A percentile compares a stretch with the other conserved stretches of the same genome.
These are phyloP conservation scores for Trametes villosa DNA, from an alignment of 768 basidiomycete genomes.

Conservation along the genomic window DNA sequence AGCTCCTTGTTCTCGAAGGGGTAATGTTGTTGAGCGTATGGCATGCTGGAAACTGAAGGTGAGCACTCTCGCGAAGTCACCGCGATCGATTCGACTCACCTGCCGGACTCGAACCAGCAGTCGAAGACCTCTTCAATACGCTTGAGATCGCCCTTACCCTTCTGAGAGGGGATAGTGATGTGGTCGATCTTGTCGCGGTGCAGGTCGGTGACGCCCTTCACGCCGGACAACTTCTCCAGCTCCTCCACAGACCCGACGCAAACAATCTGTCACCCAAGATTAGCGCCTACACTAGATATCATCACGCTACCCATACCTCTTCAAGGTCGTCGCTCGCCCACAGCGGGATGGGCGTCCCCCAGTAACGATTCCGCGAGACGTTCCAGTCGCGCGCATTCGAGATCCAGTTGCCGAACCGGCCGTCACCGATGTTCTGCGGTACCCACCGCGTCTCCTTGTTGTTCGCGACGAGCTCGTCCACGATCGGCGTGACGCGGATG, in stretches of 20 bases:
- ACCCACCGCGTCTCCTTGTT: conserved; percentile 96
- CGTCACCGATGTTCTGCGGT: conserved; percentile 87
- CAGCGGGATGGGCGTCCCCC: conserved; percentile 97
- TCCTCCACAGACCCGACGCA: conserved; percentile 88
- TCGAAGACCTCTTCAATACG: conserved; percentile 99
- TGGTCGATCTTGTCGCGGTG: conserved; percentile 95
- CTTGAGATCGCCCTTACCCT: conserved; percentile 83
- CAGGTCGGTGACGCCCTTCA: conserved; percentile 82
- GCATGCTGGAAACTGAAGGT: conserved; percentile 70
- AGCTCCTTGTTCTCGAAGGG: conserved; percentile 95
- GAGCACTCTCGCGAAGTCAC: neutral
- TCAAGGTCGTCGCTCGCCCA: conserved; percentile 94
- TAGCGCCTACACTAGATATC: neutral
- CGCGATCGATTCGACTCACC: conserved; percentile 45
- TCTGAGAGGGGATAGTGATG: conserved; percentile 91
- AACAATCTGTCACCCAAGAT: conserved; percentile 61
- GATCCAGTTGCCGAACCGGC: conserved; percentile 96
- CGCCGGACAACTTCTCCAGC: conserved; percentile 84
- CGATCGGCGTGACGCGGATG: conserved; percentile 82
- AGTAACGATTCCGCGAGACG: conserved; percentile 97
- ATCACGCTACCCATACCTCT: conserved; percentile 57
- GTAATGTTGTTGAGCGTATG: conserved; percentile 96
- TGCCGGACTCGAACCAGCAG: conserved; percentile 99
- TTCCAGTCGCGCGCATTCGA: conserved; percentile 99
- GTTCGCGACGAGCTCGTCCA: conserved; percentile 86